Conservation (phyloP, 208 protist genomes). For the Porcisia deanei region DNA sequence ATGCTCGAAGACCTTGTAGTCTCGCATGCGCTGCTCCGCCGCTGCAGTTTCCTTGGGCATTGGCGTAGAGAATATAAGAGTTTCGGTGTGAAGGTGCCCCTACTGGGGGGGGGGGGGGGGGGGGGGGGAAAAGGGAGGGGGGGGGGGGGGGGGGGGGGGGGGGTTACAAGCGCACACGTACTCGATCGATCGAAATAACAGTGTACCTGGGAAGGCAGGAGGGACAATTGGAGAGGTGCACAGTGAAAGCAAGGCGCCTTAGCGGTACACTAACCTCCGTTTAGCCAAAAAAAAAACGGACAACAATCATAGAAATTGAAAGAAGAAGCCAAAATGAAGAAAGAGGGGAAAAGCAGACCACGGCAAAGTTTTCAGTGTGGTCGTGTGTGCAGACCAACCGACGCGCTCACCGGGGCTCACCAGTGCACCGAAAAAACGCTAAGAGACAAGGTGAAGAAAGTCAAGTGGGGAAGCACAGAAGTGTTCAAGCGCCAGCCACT, state of each 20-base stretch:
- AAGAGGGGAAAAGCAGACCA: neutral
- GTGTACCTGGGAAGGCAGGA: neutral
- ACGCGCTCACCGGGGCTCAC: no score
- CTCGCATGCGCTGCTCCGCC: slow-evolving; percentile 41
- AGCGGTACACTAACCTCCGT: neutral
- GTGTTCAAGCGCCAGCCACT: neutral
- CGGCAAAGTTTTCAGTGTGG: neutral
- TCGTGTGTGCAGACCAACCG: neutral
- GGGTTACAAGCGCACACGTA: no score
- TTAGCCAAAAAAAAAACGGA: no score
- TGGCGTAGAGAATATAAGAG: neutral
- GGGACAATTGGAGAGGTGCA: neutral
- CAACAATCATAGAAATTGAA: neutral
- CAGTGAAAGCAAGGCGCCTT: neutral
- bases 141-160: neutral
- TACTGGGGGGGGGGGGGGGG: neutral
- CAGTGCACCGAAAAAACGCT: no score
- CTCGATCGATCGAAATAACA: no score
- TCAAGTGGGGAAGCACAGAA: no score
- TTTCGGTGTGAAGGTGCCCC: neutral
- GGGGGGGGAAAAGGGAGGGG: neutral
- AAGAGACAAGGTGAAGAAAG: no score
- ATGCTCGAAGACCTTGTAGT: slow-evolving; percentile 69
- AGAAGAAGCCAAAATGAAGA: neutral
- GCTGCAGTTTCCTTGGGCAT: slow-evolving; percentile 11